A percentile compares a stretch with the other conserved stretches of the same genome.
phyloP scores from a whole-genome alignment of 1,139 yeast genomes.

The Taiozyma sp. region DNA sequence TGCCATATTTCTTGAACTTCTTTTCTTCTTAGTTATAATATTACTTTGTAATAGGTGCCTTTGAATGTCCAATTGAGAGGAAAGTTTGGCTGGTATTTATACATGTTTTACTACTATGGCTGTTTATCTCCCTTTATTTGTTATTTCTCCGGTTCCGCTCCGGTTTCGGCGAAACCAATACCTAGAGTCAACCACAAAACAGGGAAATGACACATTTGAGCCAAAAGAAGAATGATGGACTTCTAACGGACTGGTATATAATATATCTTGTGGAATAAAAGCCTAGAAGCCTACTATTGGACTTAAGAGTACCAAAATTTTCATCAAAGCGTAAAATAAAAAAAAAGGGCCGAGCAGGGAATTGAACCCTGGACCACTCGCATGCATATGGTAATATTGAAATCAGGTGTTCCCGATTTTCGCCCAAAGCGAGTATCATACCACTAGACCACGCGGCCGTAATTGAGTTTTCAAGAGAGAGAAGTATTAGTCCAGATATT shows the following conservation, averaged over 20 bases:
- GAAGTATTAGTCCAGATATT: too few relatives aligned
- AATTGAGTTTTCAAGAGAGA: neutral
- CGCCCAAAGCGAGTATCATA: slow-evolving; percentile 7
- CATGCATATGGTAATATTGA: slow-evolving; percentile 15
- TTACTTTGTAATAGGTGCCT: too few relatives aligned
- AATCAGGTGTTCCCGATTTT: neutral
- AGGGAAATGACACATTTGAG: neutral
- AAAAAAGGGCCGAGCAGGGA: slow-evolving; percentile 35
- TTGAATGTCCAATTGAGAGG: neutral
- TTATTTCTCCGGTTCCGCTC: neutral
- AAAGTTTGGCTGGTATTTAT: neutral
- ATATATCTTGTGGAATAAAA: too few relatives aligned
- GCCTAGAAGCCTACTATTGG: too few relatives aligned
- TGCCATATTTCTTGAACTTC: slow-evolving; percentile 43
- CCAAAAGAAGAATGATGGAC: neutral
- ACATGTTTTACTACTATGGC: neutral
- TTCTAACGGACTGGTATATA: neutral
- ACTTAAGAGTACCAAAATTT: too few relatives aligned
- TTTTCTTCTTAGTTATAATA: too few relatives aligned
- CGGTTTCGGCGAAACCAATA: neutral
- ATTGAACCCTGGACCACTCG: slow-evolving; percentile 40
- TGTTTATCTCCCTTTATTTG: too few relatives aligned
- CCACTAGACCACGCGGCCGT: slow-evolving; percentile 7
- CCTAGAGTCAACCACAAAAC: neutral
- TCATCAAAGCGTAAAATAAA: neutral